Conservation (phyloP, 345 rosid genomes). For the Bretschneidera sinensis region DNA sequence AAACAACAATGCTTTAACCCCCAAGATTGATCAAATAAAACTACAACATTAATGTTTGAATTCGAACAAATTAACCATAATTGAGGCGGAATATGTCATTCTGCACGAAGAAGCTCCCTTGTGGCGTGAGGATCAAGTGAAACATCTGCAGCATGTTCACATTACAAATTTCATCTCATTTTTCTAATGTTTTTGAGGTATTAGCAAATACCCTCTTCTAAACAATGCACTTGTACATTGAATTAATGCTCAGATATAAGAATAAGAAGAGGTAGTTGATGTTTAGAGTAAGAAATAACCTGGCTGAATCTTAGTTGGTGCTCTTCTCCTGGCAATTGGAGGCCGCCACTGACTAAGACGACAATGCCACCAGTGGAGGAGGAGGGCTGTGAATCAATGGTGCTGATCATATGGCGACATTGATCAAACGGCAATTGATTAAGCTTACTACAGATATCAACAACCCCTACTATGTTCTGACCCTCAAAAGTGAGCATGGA, state of each 20-base stretch:
- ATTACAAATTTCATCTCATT: neutral
- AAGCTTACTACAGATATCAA: conserved; percentile 55
- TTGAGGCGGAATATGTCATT: conserved; percentile 88
- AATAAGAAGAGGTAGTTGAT: too few species aligned
- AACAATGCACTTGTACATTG: neutral
- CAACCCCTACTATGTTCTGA: conserved; percentile 49
- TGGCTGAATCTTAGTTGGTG: conserved; percentile 71
- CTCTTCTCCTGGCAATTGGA: conserved; percentile 63
- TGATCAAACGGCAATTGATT: conserved; percentile 64
- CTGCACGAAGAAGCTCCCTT: conserved; percentile 65
- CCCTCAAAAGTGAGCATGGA: conserved; percentile 90
- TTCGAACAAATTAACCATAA: conserved; percentile 59
- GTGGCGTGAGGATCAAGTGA: conserved; percentile 49
- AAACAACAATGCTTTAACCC: too few species aligned
- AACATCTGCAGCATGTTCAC: conserved; percentile 49
- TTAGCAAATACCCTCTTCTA: too few species aligned
- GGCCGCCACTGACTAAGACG: conserved; percentile 76
- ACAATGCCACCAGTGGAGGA: conserved; percentile 53
- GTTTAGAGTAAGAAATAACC: too few species aligned
- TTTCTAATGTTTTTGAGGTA: too few species aligned
- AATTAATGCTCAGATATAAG: too few species aligned
- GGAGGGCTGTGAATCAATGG: conserved; percentile 75
- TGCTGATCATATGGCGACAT: conserved; percentile 60
- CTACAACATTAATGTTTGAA: too few species aligned
- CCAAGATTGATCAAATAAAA: too few species aligned